Conservation (phyloP, 139 green algal genomes). For the Gonium pectorale region DNA sequence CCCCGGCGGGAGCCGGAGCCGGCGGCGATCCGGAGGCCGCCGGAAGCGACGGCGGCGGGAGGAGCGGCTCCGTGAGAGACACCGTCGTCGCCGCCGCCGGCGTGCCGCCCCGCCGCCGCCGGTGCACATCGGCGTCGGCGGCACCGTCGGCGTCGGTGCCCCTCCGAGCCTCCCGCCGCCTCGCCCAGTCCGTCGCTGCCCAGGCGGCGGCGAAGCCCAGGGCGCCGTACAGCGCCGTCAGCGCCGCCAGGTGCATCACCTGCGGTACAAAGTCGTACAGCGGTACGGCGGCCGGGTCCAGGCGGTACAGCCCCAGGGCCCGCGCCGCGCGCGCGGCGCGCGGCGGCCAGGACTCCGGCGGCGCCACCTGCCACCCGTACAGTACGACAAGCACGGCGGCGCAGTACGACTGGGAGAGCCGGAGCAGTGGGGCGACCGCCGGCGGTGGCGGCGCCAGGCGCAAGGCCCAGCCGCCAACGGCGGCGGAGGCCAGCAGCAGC, state of each 20-base stretch:
- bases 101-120: background rate
- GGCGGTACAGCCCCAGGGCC: conserved; percentile 40
- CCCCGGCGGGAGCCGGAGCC: too few species aligned
- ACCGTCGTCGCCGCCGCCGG: background rate
- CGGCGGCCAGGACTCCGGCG: background rate
- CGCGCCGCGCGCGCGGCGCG: background rate
- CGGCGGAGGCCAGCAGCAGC: background rate
- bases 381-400: background rate
- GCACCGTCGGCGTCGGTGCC: background rate
- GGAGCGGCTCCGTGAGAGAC: background rate
- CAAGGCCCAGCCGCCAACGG: background rate
- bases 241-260: conserved; percentile 17
- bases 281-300: background rate
- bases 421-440: background rate
- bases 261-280: conserved; percentile 27
- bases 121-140: too few species aligned
- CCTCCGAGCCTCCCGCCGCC: background rate
- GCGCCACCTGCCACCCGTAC: conserved; percentile 17
- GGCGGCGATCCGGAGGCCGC: too few species aligned
- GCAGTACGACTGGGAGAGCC: conserved; percentile 21
- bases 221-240: conserved; percentile 23
- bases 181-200: background rate
- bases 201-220: conserved; percentile 7
- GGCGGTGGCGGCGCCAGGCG: background rate
- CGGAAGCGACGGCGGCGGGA: background rate